phyloP scores from a whole-genome alignment of 108 stramenopile genomes.

The Pseudonitzschia pungens region DNA sequence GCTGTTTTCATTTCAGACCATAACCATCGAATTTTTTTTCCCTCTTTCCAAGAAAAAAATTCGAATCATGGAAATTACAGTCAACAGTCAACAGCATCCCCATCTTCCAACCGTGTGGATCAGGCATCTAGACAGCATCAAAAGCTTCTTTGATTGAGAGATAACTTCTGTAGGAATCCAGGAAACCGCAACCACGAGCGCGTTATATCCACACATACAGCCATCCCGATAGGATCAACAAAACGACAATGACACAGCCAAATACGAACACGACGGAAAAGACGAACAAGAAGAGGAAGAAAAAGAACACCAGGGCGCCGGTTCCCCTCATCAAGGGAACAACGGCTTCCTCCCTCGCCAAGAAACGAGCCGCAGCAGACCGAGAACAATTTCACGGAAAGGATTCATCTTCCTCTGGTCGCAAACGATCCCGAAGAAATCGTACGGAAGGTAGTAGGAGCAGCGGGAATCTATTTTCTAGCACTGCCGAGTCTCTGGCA shows the following conservation, averaged over 20 bases:
- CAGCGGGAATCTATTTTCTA: constrained; percentile 6
- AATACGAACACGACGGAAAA: not conserved
- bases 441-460: not conserved
- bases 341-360: constrained; percentile 11
- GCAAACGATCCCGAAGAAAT: not conserved
- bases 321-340: constrained; percentile 10
- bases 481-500: constrained; percentile 9
- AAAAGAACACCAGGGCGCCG: not conserved
- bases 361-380: not conserved
- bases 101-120: no score
- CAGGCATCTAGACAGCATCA: no score
- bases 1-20: no score
- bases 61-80: no score
- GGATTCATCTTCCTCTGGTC: not conserved
- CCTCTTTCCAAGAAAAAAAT: no score
- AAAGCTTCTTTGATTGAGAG: no score
- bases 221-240: not conserved
- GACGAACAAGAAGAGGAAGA: constrained; percentile 15
- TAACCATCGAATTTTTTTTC: no score
- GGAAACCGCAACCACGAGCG: no score
- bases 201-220: no score
- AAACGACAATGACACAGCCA: not conserved
- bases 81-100: no score
- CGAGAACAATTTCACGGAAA: not conserved
- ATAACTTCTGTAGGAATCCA: no score